phyloP scores from a whole-genome alignment of 305 asterid species.

The Solanum hybrid region DNA sequence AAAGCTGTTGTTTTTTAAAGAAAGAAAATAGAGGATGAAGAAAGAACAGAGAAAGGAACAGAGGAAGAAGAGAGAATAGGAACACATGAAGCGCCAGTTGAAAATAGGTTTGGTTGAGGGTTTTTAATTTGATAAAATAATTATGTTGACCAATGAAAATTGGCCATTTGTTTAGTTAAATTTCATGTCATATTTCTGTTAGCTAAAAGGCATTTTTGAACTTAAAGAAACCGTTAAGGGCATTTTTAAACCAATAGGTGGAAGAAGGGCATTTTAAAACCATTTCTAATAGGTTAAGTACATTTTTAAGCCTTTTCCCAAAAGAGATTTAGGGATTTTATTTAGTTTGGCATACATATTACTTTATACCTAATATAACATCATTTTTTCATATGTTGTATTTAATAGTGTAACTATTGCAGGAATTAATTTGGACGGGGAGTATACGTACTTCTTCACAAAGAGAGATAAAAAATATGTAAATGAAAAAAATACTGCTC shows the following conservation, averaged over 20 bases:
- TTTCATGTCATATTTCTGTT: background rate
- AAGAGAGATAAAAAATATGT: background rate
- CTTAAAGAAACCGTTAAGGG: background rate
- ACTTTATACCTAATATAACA: background rate
- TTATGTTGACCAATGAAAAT: background rate
- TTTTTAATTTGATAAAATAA: too few species aligned
- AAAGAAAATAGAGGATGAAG: too few species aligned
- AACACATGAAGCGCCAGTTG: too few species aligned
- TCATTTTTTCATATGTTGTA: background rate
- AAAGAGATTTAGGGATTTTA: background rate
- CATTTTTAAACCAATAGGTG: too few species aligned
- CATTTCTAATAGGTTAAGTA: too few species aligned
- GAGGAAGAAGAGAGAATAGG: too few species aligned
- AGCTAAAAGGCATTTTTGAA: too few species aligned
- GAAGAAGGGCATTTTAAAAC: too few species aligned
- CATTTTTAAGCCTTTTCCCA: background rate
- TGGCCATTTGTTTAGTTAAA: background rate
- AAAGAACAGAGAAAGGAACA: too few species aligned
- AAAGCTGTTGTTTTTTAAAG: too few species aligned
- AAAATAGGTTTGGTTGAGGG: too few species aligned
- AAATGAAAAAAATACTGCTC: background rate
- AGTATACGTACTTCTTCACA: background rate
- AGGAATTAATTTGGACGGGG: background rate
- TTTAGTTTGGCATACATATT: background rate
- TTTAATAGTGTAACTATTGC: background rate